Conservation (phyloP, 345 rosid species). For the Hevea brasiliensis region DNA sequence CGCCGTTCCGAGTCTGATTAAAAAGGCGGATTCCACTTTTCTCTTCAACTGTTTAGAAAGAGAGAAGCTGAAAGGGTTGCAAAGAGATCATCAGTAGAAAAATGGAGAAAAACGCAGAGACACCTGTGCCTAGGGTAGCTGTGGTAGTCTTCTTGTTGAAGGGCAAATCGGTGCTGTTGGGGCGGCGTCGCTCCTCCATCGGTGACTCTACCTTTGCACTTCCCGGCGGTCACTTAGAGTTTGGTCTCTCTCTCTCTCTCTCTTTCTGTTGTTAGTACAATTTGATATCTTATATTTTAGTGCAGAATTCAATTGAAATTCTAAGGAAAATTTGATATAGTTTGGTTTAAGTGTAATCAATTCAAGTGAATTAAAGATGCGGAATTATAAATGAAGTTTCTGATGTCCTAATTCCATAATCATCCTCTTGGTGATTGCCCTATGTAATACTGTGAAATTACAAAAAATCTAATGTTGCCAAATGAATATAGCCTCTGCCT, state of each 20-base stretch:
- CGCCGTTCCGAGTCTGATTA: neutral
- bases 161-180: slow-evolving; percentile 64
- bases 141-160: slow-evolving; percentile 69
- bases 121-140: slow-evolving; percentile 59
- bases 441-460: too few relatives aligned
- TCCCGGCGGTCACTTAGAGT: slow-evolving; percentile 96
- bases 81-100: neutral
- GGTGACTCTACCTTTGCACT: slow-evolving; percentile 80
- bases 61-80: neutral
- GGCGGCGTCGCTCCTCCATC: slow-evolving; percentile 64
- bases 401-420: too few relatives aligned
- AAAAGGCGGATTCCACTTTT: neutral
- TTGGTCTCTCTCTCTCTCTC: slow-evolving; percentile 51
- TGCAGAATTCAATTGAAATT: too few relatives aligned
- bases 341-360: too few relatives aligned
- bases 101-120: slow-evolving; percentile 15
- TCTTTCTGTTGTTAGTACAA: too few relatives aligned
- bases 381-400: too few relatives aligned
- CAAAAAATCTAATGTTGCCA: neutral
- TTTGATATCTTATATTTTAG: too few relatives aligned
- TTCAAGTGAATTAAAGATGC: too few relatives aligned
- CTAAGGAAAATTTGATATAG: too few relatives aligned
- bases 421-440: too few relatives aligned
- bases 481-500: too few relatives aligned
- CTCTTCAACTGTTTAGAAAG: neutral